Percentiles rank a stretch among this genome's conserved stretches.
phyloP scores from a whole-genome alignment of 352 stramenopile genomes.

The Stramenopiles sp. region DNA sequence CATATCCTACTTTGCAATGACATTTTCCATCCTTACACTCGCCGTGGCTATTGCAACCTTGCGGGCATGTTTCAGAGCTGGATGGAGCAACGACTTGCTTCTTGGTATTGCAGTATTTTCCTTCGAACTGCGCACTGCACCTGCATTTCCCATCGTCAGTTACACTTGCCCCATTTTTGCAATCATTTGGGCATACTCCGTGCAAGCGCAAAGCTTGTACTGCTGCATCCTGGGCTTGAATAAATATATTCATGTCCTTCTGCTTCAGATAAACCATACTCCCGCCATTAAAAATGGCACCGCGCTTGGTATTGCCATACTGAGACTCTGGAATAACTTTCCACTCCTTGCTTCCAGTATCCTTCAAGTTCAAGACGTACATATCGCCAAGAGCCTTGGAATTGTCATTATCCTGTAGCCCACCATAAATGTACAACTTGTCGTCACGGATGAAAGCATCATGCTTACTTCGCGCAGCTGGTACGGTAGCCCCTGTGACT shows the following conservation, averaged over 20 bases:
- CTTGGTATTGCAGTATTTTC: background rate
- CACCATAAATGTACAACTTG: slow-evolving; percentile 6
- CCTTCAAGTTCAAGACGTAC: background rate
- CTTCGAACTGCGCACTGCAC: background rate
- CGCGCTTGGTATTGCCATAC: background rate
- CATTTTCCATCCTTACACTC: background rate
- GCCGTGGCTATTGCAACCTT: background rate
- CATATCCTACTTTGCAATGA: background rate
- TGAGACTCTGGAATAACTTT: background rate
- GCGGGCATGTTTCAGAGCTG: background rate
- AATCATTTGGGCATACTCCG: background rate
- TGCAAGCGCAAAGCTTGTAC: background rate
- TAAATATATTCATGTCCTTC: background rate
- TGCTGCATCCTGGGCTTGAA: background rate
- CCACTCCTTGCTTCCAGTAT: background rate
- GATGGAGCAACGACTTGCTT: background rate
- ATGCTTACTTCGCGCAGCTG: background rate
- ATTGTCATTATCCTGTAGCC: background rate
- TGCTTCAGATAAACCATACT: background rate
- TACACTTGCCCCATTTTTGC: background rate
- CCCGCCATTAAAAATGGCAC: background rate
- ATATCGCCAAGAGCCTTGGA: background rate
- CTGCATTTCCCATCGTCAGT: background rate
- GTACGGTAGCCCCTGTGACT: background rate
- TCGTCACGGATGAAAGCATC: background rate